phyloP scores from a whole-genome alignment of 2,329 filamentous ascomycete species.

The Lasiodiplodia gonubiensis region DNA sequence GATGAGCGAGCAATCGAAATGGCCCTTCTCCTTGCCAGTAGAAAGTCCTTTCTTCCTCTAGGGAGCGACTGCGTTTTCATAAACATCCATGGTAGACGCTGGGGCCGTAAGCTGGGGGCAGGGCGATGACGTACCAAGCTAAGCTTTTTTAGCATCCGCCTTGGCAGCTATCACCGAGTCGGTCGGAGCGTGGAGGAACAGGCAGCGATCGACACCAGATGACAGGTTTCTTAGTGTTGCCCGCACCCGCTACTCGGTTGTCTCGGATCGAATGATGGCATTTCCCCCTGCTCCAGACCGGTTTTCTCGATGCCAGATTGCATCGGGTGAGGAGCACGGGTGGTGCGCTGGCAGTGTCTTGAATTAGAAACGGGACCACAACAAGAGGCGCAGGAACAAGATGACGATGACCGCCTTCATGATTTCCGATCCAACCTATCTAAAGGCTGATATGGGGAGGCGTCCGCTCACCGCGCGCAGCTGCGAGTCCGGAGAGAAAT shows the following conservation, averaged over 20 bases:
- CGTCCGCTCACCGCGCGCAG: background rate
- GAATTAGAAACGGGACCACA: background rate
- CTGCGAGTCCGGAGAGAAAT: background rate
- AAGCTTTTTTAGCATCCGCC: constrained; percentile 20
- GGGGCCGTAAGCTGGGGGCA: background rate
- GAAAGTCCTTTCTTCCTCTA: background rate
- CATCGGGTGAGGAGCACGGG: too few species aligned
- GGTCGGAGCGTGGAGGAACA: constrained; percentile 9
- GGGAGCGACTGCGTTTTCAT: background rate
- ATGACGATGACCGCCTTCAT: background rate
- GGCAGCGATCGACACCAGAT: constrained; percentile 9
- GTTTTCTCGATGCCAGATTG: constrained; percentile 1
- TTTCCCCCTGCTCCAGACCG: background rate
- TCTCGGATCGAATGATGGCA: constrained; percentile 17
- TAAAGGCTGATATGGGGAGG: background rate
- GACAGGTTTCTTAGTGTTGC: constrained; percentile 10
- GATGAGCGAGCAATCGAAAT: background rate
- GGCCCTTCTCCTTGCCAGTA: background rate
- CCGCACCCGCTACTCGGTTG: constrained; percentile 8
- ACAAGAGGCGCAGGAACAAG: background rate
- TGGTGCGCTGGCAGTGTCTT: background rate
- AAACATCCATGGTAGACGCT: constrained; percentile 2
- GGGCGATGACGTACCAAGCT: constrained; percentile 5
- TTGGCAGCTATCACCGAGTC: background rate
- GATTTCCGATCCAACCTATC: background rate